A percentile compares a stretch with the other conserved stretches of the same genome.
Conservation (phyloP, 148 eudicot species). For the Amaranthus hypochondriacus region DNA sequence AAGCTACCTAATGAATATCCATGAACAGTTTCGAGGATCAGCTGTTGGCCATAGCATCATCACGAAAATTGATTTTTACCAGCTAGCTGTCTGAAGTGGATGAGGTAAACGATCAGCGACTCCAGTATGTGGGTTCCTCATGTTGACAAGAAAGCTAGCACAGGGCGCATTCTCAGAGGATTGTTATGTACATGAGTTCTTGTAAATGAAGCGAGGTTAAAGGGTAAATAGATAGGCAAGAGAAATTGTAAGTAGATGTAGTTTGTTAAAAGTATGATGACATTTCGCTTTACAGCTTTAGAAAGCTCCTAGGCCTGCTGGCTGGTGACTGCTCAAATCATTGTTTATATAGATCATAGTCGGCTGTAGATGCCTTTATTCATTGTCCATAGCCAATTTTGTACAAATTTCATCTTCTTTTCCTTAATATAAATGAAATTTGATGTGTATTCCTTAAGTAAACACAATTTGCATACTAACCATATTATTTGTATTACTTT, state of each 20-base stretch:
- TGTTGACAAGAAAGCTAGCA: conserved; percentile 7
- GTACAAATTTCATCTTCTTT: conserved; percentile 15
- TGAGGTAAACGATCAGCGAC: conserved; percentile 6
- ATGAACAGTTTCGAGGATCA: conserved; percentile 14
- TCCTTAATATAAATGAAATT: neutral
- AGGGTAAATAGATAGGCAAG: conserved; percentile 27
- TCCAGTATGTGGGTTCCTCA: neutral
- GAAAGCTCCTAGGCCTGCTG: conserved; percentile 35
- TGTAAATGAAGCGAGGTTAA: conserved; percentile 38
- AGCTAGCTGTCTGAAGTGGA: neutral
- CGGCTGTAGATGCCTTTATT: conserved; percentile 35
- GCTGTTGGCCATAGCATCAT: conserved; percentile 7
- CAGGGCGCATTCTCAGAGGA: conserved; percentile 7
- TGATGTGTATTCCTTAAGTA: too few relatives aligned
- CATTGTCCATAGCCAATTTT: conserved; percentile 26
- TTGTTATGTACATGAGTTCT: conserved; percentile 24
- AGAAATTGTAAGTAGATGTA: conserved; percentile 38
- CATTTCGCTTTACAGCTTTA: conserved; percentile 34
- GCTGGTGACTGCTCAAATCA: conserved; percentile 34
- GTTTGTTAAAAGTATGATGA: conserved; percentile 16
- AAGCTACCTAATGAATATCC: neutral
- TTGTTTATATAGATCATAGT: conserved; percentile 13
- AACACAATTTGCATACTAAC: too few relatives aligned
- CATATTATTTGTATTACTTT: too few relatives aligned
- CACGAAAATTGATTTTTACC: neutral